Percentiles rank a stretch among this genome's conserved stretches.
Conservation (phyloP, 2,329 filamentous ascomycete species). For the Colletotrichum filicis region DNA sequence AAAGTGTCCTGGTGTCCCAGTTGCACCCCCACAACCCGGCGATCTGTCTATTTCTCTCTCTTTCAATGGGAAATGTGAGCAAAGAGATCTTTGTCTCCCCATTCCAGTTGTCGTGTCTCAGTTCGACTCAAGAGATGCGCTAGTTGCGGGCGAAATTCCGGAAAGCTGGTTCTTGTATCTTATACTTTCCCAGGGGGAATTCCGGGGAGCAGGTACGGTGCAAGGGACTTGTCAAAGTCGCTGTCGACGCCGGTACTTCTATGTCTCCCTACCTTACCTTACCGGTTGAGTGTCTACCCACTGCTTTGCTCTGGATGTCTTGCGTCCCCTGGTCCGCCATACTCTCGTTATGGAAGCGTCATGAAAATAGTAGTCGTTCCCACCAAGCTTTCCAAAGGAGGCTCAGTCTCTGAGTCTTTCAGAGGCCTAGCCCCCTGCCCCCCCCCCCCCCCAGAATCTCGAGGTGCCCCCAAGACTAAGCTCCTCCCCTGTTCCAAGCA, state of each 20-base stretch:
- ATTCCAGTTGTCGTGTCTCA: background rate
- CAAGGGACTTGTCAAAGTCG: background rate
- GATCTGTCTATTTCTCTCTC: background rate
- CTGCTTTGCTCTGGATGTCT: background rate
- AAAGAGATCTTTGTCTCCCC: background rate
- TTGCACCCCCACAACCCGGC: background rate
- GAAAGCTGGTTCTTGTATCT: background rate
- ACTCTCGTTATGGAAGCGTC: background rate
- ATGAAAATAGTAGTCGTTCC: background rate
- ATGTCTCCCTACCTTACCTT: background rate
- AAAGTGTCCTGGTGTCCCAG: background rate
- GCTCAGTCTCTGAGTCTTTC: background rate
- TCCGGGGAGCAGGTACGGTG: background rate
- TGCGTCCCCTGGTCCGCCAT: background rate
- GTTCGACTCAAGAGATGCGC: background rate
- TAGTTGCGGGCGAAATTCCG: background rate
- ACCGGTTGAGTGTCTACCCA: no score
- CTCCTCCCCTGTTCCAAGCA: background rate
- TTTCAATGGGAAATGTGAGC: background rate
- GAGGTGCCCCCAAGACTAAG: background rate
- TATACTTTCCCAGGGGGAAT: background rate
- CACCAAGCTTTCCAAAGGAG: background rate
- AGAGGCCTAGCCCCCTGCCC: background rate
- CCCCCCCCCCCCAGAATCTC: background rate
- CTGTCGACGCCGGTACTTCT: background rate